Evolutionary conservation across 129 eudicot species (phyloP).

Genomic region (Flaveria ramosissima): DNA sequence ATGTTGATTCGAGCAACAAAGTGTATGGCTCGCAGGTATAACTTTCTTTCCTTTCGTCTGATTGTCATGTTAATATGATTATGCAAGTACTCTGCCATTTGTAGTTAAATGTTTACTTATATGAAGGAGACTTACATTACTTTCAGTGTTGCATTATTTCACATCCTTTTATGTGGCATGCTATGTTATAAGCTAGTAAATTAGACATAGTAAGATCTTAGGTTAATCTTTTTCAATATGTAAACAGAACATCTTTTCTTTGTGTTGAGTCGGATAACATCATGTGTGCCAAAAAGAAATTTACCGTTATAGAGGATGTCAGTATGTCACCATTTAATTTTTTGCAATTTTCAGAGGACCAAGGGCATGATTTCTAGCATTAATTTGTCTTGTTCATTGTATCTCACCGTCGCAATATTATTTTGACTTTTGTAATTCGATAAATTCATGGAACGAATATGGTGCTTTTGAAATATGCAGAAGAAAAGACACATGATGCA

Average conservation of each 20-base stretch:
- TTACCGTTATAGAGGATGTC: not conserved
- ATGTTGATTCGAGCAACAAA: constrained; percentile 33
- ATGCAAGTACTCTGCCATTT: not conserved
- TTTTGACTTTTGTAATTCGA: not conserved
- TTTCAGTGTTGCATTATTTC: not conserved
- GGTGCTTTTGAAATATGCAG: constrained; percentile 36
- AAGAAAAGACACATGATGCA: constrained; percentile 67
- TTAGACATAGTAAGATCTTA: not conserved
- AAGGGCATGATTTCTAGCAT: not conserved
- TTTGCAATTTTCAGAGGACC: not conserved
- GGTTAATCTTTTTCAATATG: not conserved
- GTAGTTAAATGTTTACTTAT: not conserved
- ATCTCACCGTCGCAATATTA: not conserved
- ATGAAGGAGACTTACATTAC: not conserved
- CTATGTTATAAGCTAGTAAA: not conserved
- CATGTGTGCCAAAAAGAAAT: not conserved
- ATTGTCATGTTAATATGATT: not conserved
- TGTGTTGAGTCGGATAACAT: not conserved
- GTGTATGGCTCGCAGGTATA: constrained; percentile 52
- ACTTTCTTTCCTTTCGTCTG: not conserved
- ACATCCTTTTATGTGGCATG: not conserved
- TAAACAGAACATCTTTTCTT: not conserved
- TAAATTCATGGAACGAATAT: not conserved
- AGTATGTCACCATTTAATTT: not conserved
- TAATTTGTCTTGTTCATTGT: not conserved